A percentile compares a stretch with the other conserved stretches of the same genome.
Evolutionary conservation across 2,329 filamentous ascomycete species (phyloP).

Genomic region (Aspergillus unguis): DNA sequence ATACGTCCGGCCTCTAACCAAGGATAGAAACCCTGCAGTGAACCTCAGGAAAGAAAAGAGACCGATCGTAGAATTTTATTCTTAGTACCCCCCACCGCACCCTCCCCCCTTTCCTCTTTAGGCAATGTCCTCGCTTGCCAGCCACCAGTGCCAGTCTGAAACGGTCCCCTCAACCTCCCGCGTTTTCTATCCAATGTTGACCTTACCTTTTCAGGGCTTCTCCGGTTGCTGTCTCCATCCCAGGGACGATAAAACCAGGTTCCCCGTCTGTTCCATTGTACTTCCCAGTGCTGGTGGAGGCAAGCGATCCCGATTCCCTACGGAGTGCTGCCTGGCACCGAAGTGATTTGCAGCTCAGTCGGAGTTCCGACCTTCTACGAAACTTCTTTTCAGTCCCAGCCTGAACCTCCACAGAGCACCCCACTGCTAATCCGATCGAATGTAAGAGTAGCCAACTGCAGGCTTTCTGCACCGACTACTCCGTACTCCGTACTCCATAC

Average conservation of each 20-base stretch:
- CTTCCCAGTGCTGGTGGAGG: slow-evolving; percentile 5
- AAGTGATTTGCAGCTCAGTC: background rate
- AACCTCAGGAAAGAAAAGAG: slow-evolving; percentile 6
- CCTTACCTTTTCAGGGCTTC: background rate
- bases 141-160: slow-evolving; percentile 2
- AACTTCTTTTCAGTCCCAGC: background rate
- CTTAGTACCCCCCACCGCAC: slow-evolving; percentile 10
- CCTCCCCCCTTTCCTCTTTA: slow-evolving; percentile 1
- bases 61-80: slow-evolving; percentile 15
- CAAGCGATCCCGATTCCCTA: background rate
- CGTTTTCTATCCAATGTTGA: background rate
- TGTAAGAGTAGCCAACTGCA: background rate
- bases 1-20: background rate
- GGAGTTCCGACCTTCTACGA: background rate
- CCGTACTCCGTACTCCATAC: background rate
- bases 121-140: background rate
- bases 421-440: background rate
- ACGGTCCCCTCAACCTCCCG: background rate
- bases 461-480: too few relatives aligned
- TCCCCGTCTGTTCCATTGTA: background rate
- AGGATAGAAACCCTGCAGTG: background rate
- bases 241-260: background rate
- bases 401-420: background rate
- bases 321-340: background rate
- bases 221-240: background rate